A percentile compares a stretch with the other conserved stretches of the same genome.
These are phyloP conservation scores for Cucumis hystrix DNA, from an alignment of 306 rosid genomes.

Conservation along the genomic window DNA sequence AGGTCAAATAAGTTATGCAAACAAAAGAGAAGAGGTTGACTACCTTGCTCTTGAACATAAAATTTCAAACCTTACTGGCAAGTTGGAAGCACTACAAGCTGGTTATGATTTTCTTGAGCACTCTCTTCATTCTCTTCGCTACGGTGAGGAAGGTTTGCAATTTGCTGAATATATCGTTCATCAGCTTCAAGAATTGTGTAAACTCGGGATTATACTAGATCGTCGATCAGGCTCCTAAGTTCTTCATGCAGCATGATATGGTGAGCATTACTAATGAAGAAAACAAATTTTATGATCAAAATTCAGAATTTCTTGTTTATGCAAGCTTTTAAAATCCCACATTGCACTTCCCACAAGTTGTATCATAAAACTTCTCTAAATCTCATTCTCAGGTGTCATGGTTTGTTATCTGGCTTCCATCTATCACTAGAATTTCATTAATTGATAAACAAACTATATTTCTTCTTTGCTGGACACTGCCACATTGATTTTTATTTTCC, in stretches of 20 bases:
- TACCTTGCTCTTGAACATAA: conserved; percentile 42
- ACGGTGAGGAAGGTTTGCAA: conserved; percentile 42
- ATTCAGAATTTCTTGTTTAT: neutral
- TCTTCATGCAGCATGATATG: neutral
- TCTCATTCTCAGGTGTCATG: neutral
- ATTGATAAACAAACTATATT: neutral
- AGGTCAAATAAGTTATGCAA: conserved; percentile 9
- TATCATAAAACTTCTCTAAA: neutral
- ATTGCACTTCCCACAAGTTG: neutral
- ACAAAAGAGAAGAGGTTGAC: conserved; percentile 19
- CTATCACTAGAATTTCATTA: neutral
- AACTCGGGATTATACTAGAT: conserved; percentile 28
- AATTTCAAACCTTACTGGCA: conserved; percentile 56
- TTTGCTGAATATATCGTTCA: conserved; percentile 54
- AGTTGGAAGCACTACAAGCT: conserved; percentile 70
- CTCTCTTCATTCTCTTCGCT: conserved; percentile 40
- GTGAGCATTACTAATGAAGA: conserved; percentile 9
- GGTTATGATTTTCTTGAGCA: conserved; percentile 61
- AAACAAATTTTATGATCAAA: neutral
- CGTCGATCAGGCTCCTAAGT: conserved; percentile 17
- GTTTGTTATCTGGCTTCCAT: neutral
- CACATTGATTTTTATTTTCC: neutral
- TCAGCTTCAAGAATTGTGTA: conserved; percentile 45
- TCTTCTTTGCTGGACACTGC: neutral
- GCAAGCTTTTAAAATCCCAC: neutral